A percentile compares a stretch with the other conserved stretches of the same genome.
Conservation (phyloP, 768 basidiomycete species). For the Coprinellus micaceus region DNA sequence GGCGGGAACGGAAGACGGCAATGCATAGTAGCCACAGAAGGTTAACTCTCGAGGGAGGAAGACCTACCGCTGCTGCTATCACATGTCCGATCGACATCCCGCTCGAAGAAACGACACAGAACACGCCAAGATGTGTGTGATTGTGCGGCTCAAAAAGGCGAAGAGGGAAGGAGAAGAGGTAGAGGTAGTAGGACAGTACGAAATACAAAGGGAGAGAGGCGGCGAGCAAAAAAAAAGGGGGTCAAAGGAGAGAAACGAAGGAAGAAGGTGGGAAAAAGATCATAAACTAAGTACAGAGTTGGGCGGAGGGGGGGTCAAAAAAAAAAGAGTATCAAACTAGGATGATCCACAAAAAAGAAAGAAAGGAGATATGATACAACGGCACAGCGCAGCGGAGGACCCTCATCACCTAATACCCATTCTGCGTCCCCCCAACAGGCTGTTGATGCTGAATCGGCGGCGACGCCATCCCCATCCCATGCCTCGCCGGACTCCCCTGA, state of each 20-base stretch:
- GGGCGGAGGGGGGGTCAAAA: constrained; percentile 7
- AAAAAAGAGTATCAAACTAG: not conserved
- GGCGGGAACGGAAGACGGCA: not conserved
- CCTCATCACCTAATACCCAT: constrained; percentile 37
- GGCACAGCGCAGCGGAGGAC: not conserved
- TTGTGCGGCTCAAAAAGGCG: too few species aligned
- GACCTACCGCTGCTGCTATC: too few species aligned
- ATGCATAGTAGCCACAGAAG: too few species aligned
- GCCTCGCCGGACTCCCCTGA: constrained; percentile 50
- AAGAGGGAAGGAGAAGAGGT: not conserved
- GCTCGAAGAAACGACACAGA: too few species aligned
- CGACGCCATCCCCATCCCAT: constrained; percentile 48
- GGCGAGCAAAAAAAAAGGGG: constrained; percentile 5
- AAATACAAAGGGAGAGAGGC: too few species aligned
- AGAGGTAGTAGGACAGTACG: too few species aligned
- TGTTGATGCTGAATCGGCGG: constrained; percentile 56
- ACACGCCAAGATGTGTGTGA: too few species aligned
- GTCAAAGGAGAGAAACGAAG: not conserved
- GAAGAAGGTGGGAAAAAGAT: too few species aligned
- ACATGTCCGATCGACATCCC: too few species aligned
- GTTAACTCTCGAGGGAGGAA: too few species aligned
- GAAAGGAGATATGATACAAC: constrained; percentile 6
- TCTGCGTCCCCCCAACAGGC: constrained; percentile 47
- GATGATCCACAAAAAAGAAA: not conserved
- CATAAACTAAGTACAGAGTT: not conserved